Evolutionary conservation across 2,329 filamentous ascomycete species (phyloP).

Genomic region (Magnaporthiopsis rhizophila): DNA sequence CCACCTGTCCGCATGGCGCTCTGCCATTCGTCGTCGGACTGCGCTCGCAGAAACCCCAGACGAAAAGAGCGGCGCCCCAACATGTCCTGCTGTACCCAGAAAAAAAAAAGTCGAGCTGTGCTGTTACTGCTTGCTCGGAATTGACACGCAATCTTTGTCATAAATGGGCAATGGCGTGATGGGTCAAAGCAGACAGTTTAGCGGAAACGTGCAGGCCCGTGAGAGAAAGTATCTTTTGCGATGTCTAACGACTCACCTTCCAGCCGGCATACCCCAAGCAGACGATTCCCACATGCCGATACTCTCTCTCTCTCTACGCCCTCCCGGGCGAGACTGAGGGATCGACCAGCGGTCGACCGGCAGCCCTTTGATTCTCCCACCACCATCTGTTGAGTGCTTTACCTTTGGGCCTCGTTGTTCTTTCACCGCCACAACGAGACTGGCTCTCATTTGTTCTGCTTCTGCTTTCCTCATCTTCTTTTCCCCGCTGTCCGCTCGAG

Average conservation of each 20-base stretch:
- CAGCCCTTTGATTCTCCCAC: background rate
- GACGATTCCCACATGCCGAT: background rate
- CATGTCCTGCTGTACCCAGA: too few relatives aligned
- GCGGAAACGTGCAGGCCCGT: background rate
- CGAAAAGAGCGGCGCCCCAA: too few relatives aligned
- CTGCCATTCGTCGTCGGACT: background rate
- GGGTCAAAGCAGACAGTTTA: background rate
- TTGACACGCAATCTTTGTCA: too few relatives aligned
- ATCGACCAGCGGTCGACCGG: too few relatives aligned
- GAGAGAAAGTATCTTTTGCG: background rate
- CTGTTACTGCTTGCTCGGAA: too few relatives aligned
- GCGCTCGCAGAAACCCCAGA: too few relatives aligned
- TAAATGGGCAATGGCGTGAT: too few relatives aligned
- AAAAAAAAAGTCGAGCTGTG: too few relatives aligned
- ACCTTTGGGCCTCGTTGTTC: background rate
- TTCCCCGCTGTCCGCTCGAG: background rate
- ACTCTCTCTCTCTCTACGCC: background rate
- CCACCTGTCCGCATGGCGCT: background rate
- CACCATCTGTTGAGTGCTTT: background rate
- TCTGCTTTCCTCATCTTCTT: background rate
- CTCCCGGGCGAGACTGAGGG: background rate
- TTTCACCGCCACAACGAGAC: background rate
- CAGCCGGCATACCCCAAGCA: background rate
- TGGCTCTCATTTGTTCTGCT: background rate
- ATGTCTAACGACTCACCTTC: background rate